Conservation (phyloP, 2,329 filamentous ascomycete species). For the Aspergillus texensis region DNA sequence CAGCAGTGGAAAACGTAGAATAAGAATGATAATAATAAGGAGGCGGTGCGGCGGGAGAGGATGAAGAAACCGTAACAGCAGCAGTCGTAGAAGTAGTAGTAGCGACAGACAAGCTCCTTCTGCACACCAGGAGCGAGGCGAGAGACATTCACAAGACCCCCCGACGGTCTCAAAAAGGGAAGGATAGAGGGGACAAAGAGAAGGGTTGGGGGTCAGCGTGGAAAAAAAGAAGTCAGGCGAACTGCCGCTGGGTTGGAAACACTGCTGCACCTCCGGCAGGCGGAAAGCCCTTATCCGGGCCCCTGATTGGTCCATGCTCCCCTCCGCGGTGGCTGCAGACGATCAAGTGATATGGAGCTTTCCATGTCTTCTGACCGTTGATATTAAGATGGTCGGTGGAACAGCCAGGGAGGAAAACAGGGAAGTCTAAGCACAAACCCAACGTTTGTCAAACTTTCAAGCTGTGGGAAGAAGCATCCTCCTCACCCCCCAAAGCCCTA, state of each 20-base stretch:
- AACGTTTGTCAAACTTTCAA: not conserved
- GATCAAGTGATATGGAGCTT: not conserved
- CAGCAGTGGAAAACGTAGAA: not conserved
- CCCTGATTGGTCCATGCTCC: conserved; percentile 24
- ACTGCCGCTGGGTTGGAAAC: conserved; percentile 5
- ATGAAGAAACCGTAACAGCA: conserved; percentile 16
- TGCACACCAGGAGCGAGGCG: conserved; percentile 30
- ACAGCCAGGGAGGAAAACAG: not conserved
- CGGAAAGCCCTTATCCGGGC: conserved; percentile 1
- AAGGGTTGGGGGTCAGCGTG: conserved; percentile 7
- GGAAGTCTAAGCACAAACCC: not conserved
- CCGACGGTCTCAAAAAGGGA: conserved; percentile 19
- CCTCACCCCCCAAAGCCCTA: too few species aligned
- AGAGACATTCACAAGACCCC: conserved; percentile 39
- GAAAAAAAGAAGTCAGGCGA: conserved; percentile 17
- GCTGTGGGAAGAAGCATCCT: not conserved
- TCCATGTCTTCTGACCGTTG: conserved; percentile 4
- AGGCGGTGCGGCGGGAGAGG: conserved; percentile 14
- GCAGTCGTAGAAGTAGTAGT: conserved; percentile 21
- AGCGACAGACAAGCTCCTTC: conserved; percentile 34
- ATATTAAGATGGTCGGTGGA: not conserved
- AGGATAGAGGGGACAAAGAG: conserved; percentile 18
- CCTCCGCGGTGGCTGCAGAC: conserved; percentile 3
- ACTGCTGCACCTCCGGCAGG: not conserved
- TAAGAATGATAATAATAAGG: not conserved